Conservation (phyloP, 805 yeast genomes). For the Millerago galiae region DNA sequence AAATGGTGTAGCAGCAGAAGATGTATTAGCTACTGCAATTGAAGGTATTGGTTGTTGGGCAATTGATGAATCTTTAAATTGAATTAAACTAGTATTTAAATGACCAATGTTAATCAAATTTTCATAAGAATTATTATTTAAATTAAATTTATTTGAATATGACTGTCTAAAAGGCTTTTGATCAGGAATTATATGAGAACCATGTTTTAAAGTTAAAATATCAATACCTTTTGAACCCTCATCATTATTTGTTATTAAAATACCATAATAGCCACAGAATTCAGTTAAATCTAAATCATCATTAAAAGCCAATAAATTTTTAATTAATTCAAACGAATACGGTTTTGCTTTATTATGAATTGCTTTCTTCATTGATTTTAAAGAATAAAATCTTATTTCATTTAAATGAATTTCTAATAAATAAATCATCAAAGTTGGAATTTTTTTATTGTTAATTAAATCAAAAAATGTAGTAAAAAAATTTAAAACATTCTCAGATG, state of each 20-base stretch:
- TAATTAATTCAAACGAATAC: conserved; percentile 42
- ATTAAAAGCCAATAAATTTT: conserved; percentile 60
- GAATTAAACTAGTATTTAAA: conserved; percentile 5
- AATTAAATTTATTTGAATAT: conserved; percentile 36
- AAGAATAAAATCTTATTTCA: conserved; percentile 68
- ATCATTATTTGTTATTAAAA: conserved; percentile 32
- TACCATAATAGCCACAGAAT: conserved; percentile 60
- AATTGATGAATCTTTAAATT: not conserved
- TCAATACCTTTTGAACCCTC: conserved; percentile 34
- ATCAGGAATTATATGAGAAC: conserved; percentile 29
- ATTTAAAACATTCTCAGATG: conserved; percentile 53
- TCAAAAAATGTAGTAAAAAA: conserved; percentile 60
- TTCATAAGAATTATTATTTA: conserved; percentile 27
- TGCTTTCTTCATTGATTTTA: conserved; percentile 58
- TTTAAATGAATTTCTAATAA: conserved; percentile 74
- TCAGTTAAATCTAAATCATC: conserved; percentile 41
- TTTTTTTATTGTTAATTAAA: conserved; percentile 38
- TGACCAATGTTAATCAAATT: conserved; percentile 26
- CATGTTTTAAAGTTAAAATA: conserved; percentile 34
- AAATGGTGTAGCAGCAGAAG: not conserved
- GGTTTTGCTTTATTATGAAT: conserved; percentile 70
- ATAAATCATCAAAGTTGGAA: conserved; percentile 68
- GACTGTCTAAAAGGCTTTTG: conserved; percentile 41
- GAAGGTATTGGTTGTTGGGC: not conserved
- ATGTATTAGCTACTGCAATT: not conserved